Evolutionary conservation across 78 protist species (phyloP), one percentile per base, ranked within the genome.

Genomic region (Bodo saltans): DNA sequence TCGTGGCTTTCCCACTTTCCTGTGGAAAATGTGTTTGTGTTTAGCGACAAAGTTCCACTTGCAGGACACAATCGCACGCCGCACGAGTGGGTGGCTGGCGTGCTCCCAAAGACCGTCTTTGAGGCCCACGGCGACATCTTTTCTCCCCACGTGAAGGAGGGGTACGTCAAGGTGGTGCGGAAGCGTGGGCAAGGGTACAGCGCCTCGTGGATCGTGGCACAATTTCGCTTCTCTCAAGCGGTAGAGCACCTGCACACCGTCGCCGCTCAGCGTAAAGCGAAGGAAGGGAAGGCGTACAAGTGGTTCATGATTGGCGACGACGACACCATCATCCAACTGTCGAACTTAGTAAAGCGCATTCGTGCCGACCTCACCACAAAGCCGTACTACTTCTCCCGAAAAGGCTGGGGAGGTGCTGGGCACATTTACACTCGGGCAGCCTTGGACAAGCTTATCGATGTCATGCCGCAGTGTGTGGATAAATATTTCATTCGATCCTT

Each of bases 371-470:
- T 42, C 81, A 26, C 23, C 78, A 42, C 69, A 2, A 12, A 73
- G 53, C 69, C 42, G 39, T 2, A 38, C 21, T 76, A 76, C 81
- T 39, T 76, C 37, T 68, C 42, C 3, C 42, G 34, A 1, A 32
- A 38, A 3, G 81, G 81, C 69, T 76, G 81, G 81, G 81, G 81
- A 2, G 81, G 81, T 1, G 81, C 81, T 1, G 81, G 81, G 67
- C 81, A 76, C 35, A 33, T 76, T 1, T 76, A 30, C 69, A 67
- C 12, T 25, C 23, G 34, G 28, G 69, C 34, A 27, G 81, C 81
- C 28, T 29, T 30, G 34, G 72, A 76, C 17, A 8, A 42, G 39
- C 47, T 30, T 28, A 8, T 37, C 37, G 17, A 8, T 23, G n/a
- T 8, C n/a, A 47, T 47, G 60, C 60, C 8, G 8, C 69, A 30